Evolutionary conservation across 2,329 filamentous ascomycete species (phyloP).

Genomic region (Ophiostoma piceae): DNA sequence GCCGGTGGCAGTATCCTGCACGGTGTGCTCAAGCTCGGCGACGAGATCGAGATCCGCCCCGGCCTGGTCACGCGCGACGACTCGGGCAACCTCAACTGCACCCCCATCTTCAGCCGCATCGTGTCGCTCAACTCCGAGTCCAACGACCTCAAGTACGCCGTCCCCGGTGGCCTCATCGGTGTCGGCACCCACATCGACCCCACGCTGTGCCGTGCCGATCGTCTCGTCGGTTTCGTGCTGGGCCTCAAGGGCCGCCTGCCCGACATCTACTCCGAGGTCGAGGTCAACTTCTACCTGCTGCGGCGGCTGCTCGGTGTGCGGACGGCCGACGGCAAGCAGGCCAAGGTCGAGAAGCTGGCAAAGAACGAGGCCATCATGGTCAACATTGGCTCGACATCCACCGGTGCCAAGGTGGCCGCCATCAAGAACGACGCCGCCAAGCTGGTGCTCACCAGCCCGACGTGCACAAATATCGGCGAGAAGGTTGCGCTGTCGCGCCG

Average conservation of each 20-base stretch:
- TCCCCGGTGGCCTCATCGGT: conserved; percentile 95
- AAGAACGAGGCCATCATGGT: conserved; percentile 99
- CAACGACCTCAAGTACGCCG: conserved; percentile 97
- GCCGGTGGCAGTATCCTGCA: conserved; percentile 95
- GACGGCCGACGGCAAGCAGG: conserved; percentile 97
- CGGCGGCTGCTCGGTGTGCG: conserved; percentile 92
- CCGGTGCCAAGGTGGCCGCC: conserved; percentile 92
- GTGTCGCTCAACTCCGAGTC: conserved; percentile 94
- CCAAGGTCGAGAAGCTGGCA: conserved; percentile 94
- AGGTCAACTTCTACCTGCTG: conserved; percentile 99
- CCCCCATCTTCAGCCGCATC: conserved; percentile 91
- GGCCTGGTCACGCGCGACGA: conserved; percentile 96
- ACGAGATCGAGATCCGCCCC: conserved; percentile 98
- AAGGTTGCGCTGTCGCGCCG: conserved; percentile 94
- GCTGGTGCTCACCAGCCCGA: conserved; percentile 83
- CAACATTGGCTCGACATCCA: conserved; percentile 96
- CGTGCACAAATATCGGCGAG: conserved; percentile 95
- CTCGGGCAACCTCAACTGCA: conserved; percentile 89
- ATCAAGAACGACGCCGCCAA: conserved; percentile 98
- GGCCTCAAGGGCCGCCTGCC: conserved; percentile 90
- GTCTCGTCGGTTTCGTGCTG: conserved; percentile 95
- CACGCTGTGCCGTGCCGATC: conserved; percentile 96
- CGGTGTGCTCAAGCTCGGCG: conserved; percentile 91
- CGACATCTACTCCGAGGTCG: conserved; percentile 95
- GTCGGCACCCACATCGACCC: conserved; percentile 97